These are phyloP conservation scores for Amanita phalloides DNA, from an alignment of 768 basidiomycete genomes.

Conservation along the genomic window DNA sequence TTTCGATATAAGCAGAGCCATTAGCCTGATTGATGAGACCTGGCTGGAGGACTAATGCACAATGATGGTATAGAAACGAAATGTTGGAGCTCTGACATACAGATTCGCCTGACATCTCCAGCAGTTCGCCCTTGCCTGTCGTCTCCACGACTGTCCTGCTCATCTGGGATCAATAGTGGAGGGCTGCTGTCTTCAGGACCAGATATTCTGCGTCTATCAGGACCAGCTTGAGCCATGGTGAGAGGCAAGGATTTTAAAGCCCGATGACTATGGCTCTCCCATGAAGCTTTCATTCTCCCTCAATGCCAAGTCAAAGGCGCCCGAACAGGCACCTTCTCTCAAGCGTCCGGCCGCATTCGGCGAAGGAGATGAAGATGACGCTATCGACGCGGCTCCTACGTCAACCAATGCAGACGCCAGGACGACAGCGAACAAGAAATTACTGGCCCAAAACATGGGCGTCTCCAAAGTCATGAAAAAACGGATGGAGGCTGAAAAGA, in stretches of 20 bases:
- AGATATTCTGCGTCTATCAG: conserved; percentile 83
- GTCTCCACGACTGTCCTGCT: conserved; percentile 17
- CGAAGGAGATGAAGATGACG: conserved; percentile 54
- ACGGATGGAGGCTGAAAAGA: conserved; percentile 69
- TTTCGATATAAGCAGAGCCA: conserved; percentile 95
- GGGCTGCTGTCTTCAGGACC: conserved; percentile 79
- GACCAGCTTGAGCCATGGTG: conserved; percentile 40
- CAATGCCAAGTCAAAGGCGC: conserved; percentile 40
- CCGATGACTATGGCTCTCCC: conserved; percentile 18
- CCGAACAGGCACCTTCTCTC: conserved; percentile 32
- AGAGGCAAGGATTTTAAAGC: conserved; percentile 19
- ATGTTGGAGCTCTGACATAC: conserved; percentile 30
- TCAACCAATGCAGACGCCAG: conserved; percentile 23
- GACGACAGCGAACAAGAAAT: conserved; percentile 39
- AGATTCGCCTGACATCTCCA: conserved; percentile 75
- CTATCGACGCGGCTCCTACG: conserved; percentile 37
- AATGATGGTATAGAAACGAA: not conserved
- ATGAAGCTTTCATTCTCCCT: conserved; percentile 94
- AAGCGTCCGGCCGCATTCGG: conserved; percentile 55
- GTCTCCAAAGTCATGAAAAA: conserved; percentile 59
- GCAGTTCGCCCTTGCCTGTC: conserved; percentile 41
- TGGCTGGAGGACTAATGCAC: conserved; percentile 65
- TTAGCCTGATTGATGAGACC: conserved; percentile 90
- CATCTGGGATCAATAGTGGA: conserved; percentile 44
- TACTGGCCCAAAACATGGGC: conserved; percentile 46